Conservation (phyloP, 2,329 filamentous ascomycete genomes). For the Aphanoascus verrucosus region DNA sequence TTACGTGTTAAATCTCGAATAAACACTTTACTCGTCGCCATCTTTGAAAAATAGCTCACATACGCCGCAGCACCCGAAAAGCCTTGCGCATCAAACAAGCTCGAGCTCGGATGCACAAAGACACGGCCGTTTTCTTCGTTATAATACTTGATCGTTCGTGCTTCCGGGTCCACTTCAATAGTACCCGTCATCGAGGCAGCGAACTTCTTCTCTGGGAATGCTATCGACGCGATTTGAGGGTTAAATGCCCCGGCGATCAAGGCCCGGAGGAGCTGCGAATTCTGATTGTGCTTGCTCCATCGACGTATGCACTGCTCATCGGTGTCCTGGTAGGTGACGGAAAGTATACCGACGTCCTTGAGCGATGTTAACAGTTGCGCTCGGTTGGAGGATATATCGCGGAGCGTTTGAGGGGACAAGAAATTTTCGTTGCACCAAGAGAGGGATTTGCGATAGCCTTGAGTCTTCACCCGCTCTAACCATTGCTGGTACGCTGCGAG, state of each 20-base stretch:
- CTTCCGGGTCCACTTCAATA: conserved; percentile 86
- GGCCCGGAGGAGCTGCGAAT: conserved; percentile 50
- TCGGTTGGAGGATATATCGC: conserved; percentile 78
- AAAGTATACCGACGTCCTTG: conserved; percentile 72
- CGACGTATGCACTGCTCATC: conserved; percentile 34
- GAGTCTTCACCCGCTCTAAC: conserved; percentile 52
- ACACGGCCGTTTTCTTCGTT: conserved; percentile 75
- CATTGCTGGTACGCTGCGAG: conserved; percentile 74
- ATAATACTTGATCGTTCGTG: conserved; percentile 84
- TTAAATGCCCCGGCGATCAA: conserved; percentile 63
- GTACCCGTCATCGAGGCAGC: conserved; percentile 76
- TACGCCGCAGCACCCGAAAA: conserved; percentile 68
- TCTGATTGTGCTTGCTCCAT: conserved; percentile 28
- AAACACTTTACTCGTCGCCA: conserved; percentile 85
- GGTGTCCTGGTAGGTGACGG: conserved; percentile 37
- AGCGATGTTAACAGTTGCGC: conserved; percentile 78
- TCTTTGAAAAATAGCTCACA: conserved; percentile 82
- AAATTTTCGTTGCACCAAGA: conserved; percentile 78
- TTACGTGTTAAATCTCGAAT: conserved; percentile 79
- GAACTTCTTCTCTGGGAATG: conserved; percentile 93
- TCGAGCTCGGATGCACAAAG: conserved; percentile 84
- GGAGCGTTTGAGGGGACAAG: conserved; percentile 69
- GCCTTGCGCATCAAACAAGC: conserved; percentile 68
- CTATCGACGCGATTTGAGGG: conserved; percentile 83
- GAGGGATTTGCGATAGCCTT: conserved; percentile 39